These are phyloP conservation scores for Septoria petroselini DNA, from an alignment of 2,329 filamentous ascomycete genomes.

Conservation along the genomic window DNA sequence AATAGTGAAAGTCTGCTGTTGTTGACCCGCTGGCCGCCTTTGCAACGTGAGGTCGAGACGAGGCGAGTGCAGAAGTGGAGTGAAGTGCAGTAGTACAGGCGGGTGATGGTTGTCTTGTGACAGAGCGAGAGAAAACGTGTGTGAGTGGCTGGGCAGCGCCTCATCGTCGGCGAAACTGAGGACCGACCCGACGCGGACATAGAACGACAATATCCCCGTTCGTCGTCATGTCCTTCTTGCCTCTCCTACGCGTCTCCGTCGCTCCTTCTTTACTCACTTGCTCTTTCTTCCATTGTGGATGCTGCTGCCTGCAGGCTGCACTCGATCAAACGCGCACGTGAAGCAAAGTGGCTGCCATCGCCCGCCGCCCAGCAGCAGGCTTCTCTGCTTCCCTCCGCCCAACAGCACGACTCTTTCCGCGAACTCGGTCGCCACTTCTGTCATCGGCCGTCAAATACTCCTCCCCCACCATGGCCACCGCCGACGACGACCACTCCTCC, in stretches of 20 bases:
- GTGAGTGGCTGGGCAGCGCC: slow-evolving; percentile 1
- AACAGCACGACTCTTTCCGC: background rate
- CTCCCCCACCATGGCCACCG: slow-evolving; percentile 39
- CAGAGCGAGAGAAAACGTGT: too few relatives aligned
- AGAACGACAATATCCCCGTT: background rate
- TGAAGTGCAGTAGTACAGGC: too few relatives aligned
- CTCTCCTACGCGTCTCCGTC: background rate
- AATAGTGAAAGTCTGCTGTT: too few relatives aligned
- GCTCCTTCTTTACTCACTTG: background rate
- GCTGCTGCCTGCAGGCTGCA: slow-evolving; percentile 6
- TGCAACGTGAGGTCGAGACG: too few relatives aligned
- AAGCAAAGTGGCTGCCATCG: slow-evolving; percentile 9
- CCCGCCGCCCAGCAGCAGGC: slow-evolving; percentile 7
- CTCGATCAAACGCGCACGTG: background rate
- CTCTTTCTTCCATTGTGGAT: background rate
- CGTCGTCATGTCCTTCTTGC: background rate
- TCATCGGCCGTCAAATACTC: slow-evolving; percentile 7
- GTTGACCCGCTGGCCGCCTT: too few relatives aligned
- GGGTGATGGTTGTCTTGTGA: too few relatives aligned
- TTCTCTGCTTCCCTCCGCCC: slow-evolving; percentile 2
- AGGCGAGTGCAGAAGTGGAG: too few relatives aligned
- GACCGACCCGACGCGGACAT: too few relatives aligned
- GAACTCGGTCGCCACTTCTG: background rate
- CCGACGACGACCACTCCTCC: slow-evolving; percentile 23
- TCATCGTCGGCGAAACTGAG: background rate